phyloP scores from a whole-genome alignment of 805 yeast genomes.

The Tetrapisispora namnaoensis region DNA sequence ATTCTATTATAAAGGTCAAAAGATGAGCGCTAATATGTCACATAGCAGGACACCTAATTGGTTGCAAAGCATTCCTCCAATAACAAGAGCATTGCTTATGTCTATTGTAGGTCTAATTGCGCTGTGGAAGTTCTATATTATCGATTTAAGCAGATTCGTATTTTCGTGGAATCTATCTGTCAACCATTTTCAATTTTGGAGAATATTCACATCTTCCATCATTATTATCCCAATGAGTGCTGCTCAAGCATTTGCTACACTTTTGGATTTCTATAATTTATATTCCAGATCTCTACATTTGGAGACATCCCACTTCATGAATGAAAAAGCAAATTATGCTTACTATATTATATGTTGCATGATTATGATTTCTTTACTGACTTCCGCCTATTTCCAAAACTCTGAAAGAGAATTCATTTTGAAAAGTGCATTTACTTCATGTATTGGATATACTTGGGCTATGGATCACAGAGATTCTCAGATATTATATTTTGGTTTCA shows the following conservation, averaged over 20 bases:
- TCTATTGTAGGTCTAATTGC: conserved; percentile 32
- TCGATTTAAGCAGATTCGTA: conserved; percentile 4
- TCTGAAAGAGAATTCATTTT: conserved; percentile 9
- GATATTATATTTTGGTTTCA: conserved; percentile 45
- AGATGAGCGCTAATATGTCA: not conserved
- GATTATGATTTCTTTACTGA: conserved; percentile 5
- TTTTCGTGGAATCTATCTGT: conserved; percentile 14
- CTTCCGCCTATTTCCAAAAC: conserved; percentile 8
- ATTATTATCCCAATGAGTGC: conserved; percentile 7
- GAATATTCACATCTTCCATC: conserved; percentile 20
- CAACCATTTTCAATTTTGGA: conserved; percentile 21
- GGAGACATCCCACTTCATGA: conserved; percentile 17
- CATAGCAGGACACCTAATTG: conserved; percentile 5
- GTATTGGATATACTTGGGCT: conserved; percentile 52
- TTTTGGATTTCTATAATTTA: conserved; percentile 19
- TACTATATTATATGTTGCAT: conserved; percentile 21
- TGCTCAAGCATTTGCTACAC: conserved; percentile 3
- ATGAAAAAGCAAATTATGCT: conserved; percentile 16
- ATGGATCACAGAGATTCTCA: conserved; percentile 28
- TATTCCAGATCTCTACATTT: conserved; percentile 21
- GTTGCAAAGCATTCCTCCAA: conserved; percentile 41
- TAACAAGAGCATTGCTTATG: conserved; percentile 45
- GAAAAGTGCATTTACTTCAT: conserved; percentile 18
- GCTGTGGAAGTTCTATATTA: conserved; percentile 3
- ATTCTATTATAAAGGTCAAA: not conserved